phyloP scores from a whole-genome alignment of 208 protist genomes.

The Angomonas ambiguus region DNA sequence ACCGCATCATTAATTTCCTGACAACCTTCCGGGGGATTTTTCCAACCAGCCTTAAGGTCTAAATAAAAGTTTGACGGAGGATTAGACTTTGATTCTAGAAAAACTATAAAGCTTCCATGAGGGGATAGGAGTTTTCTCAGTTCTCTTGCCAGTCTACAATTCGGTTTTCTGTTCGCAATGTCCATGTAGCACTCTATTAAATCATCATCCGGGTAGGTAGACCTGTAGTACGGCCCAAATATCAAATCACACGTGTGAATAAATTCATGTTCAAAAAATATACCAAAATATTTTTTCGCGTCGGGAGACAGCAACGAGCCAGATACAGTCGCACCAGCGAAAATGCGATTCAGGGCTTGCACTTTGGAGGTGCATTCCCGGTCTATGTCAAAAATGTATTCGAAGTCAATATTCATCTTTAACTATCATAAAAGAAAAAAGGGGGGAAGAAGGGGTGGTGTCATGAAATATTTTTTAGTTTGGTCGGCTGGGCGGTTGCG shows the following conservation, averaged over 20 bases:
- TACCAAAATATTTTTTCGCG: slow-evolving; percentile 53
- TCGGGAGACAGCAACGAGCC: slow-evolving; percentile 38
- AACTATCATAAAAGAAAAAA: neutral
- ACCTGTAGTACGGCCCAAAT: slow-evolving; percentile 43
- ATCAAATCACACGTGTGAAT: slow-evolving; percentile 60
- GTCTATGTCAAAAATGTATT: neutral
- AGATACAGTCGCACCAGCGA: slow-evolving; percentile 40
- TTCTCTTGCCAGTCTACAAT: slow-evolving; percentile 38
- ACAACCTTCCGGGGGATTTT: slow-evolving; percentile 19
- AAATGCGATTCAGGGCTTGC: slow-evolving; percentile 15
- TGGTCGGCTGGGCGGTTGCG: too few relatives aligned
- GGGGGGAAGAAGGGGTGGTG: neutral
- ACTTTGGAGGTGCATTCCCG: neutral
- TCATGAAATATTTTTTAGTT: neutral
- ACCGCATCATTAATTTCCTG: slow-evolving; percentile 11
- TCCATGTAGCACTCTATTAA: slow-evolving; percentile 65
- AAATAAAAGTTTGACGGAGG: slow-evolving; percentile 43
- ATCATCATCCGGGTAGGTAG: slow-evolving; percentile 7
- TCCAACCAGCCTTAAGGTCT: slow-evolving; percentile 50
- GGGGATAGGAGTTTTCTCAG: slow-evolving; percentile 66
- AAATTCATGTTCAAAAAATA: slow-evolving; percentile 64
- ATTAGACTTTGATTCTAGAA: slow-evolving; percentile 62
- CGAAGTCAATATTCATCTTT: neutral
- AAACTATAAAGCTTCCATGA: slow-evolving; percentile 43
- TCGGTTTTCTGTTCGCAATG: slow-evolving; percentile 56